A percentile compares a stretch with the other conserved stretches of the same genome.
Evolutionary conservation across 192 early-diverging fungal genomes (phyloP).

Genomic region (Podila epicladia): DNA sequence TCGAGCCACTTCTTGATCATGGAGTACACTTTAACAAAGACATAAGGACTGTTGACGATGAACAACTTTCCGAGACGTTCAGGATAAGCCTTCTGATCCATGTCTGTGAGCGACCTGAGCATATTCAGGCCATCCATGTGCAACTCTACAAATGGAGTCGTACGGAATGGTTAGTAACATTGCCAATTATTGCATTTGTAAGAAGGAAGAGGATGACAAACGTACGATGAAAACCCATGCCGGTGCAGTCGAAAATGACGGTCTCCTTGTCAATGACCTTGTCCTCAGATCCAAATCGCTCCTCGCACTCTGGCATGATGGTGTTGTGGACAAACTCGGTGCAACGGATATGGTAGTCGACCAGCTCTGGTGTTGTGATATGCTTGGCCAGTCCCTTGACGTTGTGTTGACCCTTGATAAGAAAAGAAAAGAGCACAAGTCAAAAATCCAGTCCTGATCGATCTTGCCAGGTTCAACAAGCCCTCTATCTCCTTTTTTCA

Average conservation of each 20-base stretch:
- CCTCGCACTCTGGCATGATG: slow-evolving; percentile 82
- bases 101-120: slow-evolving; percentile 77
- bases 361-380: slow-evolving; percentile 67
- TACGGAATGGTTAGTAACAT: neutral
- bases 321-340: slow-evolving; percentile 75
- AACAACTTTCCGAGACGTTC: slow-evolving; percentile 93
- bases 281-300: slow-evolving; percentile 63
- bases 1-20: slow-evolving; percentile 83
- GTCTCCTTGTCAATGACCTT: slow-evolving; percentile 80
- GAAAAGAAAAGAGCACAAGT: neutral
- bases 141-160: slow-evolving; percentile 48
- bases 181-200: neutral
- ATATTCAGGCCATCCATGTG: slow-evolving; percentile 75
- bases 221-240: slow-evolving; percentile 80
- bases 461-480: neutral
- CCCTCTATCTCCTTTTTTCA: neutral
- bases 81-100: slow-evolving; percentile 95
- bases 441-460: neutral
- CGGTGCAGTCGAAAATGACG: slow-evolving; percentile 92
- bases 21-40: slow-evolving; percentile 88
- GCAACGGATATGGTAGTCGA: slow-evolving; percentile 75
- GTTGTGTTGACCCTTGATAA: slow-evolving; percentile 64
- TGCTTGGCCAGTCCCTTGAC: slow-evolving; percentile 71
- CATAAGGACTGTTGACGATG: slow-evolving; percentile 92
- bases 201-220: slow-evolving; percentile 20